Base-by-base conservation (phyloP, 83 land plant species). In the Diphasiastrum complanatum region DNA sequence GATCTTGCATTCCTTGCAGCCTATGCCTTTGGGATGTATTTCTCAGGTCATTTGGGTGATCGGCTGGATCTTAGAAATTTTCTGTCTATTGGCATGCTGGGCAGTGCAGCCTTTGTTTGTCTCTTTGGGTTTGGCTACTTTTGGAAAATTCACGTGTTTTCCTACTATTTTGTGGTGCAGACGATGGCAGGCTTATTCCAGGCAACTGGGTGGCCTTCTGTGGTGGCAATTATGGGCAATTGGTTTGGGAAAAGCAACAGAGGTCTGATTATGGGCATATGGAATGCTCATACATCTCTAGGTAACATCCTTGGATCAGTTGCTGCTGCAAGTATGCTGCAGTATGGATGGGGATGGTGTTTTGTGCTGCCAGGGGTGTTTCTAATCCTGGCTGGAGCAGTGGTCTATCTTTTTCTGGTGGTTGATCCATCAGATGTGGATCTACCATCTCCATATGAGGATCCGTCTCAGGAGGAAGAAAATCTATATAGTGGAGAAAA, bases 181-280 rank as follows among this genome's bases (percentile, higher is more conserved):
- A 80, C 83, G 76, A 22, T 73, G 1, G 83, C 86, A 8, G 91
- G 86, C 26, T 41, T 86, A 50, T 77, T 82, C 45, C 91, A 86
- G 57, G 81, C 91, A 0, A 82, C 86, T 3, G 91, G 91, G 1
- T 86, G 91, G 91, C 91, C 91, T n/a, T 83, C 86, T 8, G 91
- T 86, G 30, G 91, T 86, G 36, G 73, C 91, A 10, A 69, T 86
- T 28, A 67, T 86, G 34, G 86, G 85, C 0, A 83, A 83, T 45
- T 86, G 91, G 91, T 83, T 80, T 68, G 91, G 84, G 6, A 80
- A 80, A 70, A 71, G 79, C 32, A 83, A 68, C 60, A 71, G 87
- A 47, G 87, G 87, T 3, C 46, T 83, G 40, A 83, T 86, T 18
- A 86, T 86, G 91, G 91, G 87, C 5, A 46, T 86, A 4, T 86